Evolutionary conservation across 2,329 filamentous ascomycete genomes (phyloP), one percentile per base, ranked within the genome.

Genomic region (Colletotrichum acutatum): DNA sequence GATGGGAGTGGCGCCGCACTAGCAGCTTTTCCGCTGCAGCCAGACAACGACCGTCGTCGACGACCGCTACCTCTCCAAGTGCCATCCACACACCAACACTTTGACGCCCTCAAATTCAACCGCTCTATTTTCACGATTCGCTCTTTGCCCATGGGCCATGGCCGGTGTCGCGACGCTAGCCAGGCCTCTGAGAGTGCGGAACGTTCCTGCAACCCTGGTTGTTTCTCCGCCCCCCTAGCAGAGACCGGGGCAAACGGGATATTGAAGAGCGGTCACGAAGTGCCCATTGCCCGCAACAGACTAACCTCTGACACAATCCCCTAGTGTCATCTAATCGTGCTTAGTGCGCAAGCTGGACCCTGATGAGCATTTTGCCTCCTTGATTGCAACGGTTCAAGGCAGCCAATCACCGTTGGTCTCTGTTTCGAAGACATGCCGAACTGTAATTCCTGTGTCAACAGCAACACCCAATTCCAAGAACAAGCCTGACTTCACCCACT

Each of bases 1-100:
- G 59, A 68, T 75, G 67, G 74, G 71, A 71, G 74, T 74, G 74
- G 71, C 73, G 73, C 60, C 54, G 71, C 58, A 37, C 74, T 75
- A 74, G 63, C 63, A 60, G 42, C 42, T 42, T 52, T 74, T 74
- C 74, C 71, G 71, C 71, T 68, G 63, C 71, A 71, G 71, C 73
- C 71, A 71, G 58, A 67, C 32, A 54, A 67, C 56, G 16, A 72
- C 30, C 24, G 63, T 24, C 22, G 52, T 62, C 69, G 53, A 53
- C 57, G 57, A 68, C 34, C 34, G 37, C 37, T 42, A 5, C 37
- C 37, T 16, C 37, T 42, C 14, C 37, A 37, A 58, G 30, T 63
- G 22, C 49, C 32, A 58, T 60, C 56, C 64, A 68, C 65, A 63
- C 59, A 56, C 54, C 66, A 69, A 37, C 26, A 37, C 66, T 53